Percentiles rank a stretch among this genome's conserved stretches.
phyloP scores from a whole-genome alignment of 208 protist species.

The Trypanosoma scelopori region DNA sequence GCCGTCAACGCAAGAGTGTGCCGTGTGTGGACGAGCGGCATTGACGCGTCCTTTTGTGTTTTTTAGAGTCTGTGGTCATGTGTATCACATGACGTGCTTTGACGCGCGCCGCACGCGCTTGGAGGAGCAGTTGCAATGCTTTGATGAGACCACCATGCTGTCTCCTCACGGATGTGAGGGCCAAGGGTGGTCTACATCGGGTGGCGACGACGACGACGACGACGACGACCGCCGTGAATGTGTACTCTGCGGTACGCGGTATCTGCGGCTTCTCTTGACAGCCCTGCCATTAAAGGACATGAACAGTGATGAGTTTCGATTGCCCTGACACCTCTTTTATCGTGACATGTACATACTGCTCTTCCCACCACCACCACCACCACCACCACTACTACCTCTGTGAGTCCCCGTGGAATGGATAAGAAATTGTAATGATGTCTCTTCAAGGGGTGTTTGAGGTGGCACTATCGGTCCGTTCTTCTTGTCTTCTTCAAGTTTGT shows the following conservation, averaged over 20 bases:
- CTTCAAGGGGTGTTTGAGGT: too few species aligned
- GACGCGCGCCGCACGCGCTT: slow-evolving; percentile 21
- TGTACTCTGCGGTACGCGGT: slow-evolving; percentile 26
- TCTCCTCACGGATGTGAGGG: not conserved
- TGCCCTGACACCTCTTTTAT: slow-evolving; percentile 37
- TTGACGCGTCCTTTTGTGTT: slow-evolving; percentile 39
- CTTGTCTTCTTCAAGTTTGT: too few species aligned
- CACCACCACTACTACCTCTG: too few species aligned
- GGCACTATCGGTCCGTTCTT: too few species aligned
- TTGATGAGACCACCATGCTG: not conserved
- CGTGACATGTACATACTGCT: not conserved
- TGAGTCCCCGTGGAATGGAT: too few species aligned
- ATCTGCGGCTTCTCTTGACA: slow-evolving; percentile 22
- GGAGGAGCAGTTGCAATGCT: not conserved
- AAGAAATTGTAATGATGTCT: too few species aligned
- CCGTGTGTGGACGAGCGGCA: slow-evolving; percentile 33
- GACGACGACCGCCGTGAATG: slow-evolving; percentile 19
- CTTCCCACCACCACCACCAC: too few species aligned
- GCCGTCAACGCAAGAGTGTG: slow-evolving; percentile 15
- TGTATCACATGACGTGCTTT: slow-evolving; percentile 48
- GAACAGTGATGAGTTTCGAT: slow-evolving; percentile 3
- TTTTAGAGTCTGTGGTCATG: slow-evolving; percentile 46
- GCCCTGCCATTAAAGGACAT: slow-evolving; percentile 20
- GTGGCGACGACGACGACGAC: not conserved
- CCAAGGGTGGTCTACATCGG: not conserved